A percentile compares a stretch with the other conserved stretches of the same genome.
Evolutionary conservation across 495 filamentous ascomycete genomes (phyloP).

Genomic region (Aspergillus ostianus): DNA sequence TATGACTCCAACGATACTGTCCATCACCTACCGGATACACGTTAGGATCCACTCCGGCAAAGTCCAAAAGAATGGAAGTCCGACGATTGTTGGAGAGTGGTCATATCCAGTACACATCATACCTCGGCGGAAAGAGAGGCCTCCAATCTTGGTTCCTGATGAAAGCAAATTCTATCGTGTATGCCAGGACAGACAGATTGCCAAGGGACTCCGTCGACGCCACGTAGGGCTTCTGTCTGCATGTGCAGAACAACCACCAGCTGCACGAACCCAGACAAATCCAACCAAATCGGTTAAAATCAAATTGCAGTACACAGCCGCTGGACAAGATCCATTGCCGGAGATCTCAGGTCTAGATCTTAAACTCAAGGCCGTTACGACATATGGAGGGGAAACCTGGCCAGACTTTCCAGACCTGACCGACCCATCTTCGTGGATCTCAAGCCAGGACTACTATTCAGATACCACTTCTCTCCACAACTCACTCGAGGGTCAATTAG

Average conservation of each 20-base stretch:
- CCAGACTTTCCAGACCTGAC: slow-evolving; percentile 8
- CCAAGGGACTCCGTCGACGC: neutral
- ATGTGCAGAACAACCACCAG: slow-evolving; percentile 4
- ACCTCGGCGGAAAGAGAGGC: neutral
- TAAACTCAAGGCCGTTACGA: slow-evolving; percentile 4
- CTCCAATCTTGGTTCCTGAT: slow-evolving; percentile 3
- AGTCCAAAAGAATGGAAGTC: neutral
- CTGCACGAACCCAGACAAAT: neutral
- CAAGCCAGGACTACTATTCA: neutral
- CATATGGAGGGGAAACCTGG: slow-evolving; percentile 3
- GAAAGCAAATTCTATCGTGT: slow-evolving; percentile 9
- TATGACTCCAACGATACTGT: neutral
- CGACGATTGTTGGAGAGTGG: slow-evolving; percentile 1
- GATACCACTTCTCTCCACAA: neutral
- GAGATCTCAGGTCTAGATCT: neutral
- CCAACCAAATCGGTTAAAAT: neutral
- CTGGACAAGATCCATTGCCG: neutral
- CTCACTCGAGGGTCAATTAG: neutral
- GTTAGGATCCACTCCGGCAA: neutral
- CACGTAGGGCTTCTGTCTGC: slow-evolving; percentile 4
- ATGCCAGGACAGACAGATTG: neutral
- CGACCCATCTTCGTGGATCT: neutral
- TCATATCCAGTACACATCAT: neutral
- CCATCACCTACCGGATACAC: neutral
- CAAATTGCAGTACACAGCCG: slow-evolving; percentile 4